Evolutionary conservation across 163 green algal species (phyloP), one percentile per base, ranked within the genome.

Genomic region (Chlorella variabilis): DNA sequence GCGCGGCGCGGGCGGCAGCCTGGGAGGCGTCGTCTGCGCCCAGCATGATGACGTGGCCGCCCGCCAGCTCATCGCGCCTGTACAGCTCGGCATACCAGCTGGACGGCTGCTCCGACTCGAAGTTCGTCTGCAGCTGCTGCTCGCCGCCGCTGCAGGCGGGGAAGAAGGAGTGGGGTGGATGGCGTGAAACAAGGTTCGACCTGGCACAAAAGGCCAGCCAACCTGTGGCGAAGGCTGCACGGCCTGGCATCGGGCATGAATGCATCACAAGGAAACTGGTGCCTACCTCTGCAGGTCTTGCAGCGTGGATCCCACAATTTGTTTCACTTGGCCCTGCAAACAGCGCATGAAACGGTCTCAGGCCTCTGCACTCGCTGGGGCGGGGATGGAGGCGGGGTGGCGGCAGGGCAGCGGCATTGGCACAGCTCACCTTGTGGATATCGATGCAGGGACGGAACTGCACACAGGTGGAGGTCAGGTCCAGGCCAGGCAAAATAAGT

Each of bases 41-140:
- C 48, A 99, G 91, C 95, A 99, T 98, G 88, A 99, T 99, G 80
- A 98, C 94, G 86, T 99, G 97, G 34, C 97, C 97, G 1, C 97
- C 97, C 21, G 81, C 78, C 23, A 99, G 87, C 13, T 76, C 83
- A 65, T 98, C 94, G 0, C 81, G 41, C 17, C 85, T 70, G 85
- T 99, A 99, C 76, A 98, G 85, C 59, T 94, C 78, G 3, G 94
- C 92, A 90, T 92, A 99, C 84, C 94, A 96, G n/a, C 80, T 88
- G 4, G 94, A 89, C 0, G 93, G 92, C 49, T 94, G 92, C 61
- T 97, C 92, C 0, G 96, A 95, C 59, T 97, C 94, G 82, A 98
- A 99, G 87, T 99, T 99, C 25, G 94, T 98, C 61, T 96, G 84
- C 31, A 97, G 88, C 49, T 82, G 75, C 7, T 76, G 54, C 29